Evolutionary conservation across 768 basidiomycete genomes (phyloP).

Genomic region (Lactifluus volemus): DNA sequence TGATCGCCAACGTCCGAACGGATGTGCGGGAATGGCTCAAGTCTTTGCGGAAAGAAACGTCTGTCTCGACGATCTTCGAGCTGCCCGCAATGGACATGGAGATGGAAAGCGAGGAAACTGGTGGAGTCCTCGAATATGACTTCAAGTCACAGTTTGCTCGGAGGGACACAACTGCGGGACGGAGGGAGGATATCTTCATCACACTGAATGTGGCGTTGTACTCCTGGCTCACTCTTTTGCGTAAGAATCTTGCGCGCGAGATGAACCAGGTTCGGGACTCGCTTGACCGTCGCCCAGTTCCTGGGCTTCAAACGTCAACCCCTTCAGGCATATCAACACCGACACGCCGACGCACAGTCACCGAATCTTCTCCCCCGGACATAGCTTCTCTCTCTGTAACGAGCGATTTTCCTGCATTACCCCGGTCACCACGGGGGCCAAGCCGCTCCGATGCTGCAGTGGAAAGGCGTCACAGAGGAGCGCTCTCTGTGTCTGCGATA

Average conservation of each 20-base stretch:
- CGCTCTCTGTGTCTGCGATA: conserved; percentile 8
- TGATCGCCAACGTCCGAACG: conserved; percentile 30
- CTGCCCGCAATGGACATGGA: conserved; percentile 75
- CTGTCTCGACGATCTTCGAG: conserved; percentile 69
- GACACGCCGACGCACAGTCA: conserved; percentile 17
- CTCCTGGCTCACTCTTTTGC: conserved; percentile 69
- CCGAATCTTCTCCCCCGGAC: conserved; percentile 7
- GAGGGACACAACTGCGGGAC: conserved; percentile 36
- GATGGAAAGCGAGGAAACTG: conserved; percentile 63
- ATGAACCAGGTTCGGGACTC: conserved; percentile 64
- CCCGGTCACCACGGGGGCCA: not conserved
- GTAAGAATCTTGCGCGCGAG: conserved; percentile 67
- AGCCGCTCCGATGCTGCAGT: not conserved
- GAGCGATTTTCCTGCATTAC: not conserved
- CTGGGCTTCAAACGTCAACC: conserved; percentile 13
- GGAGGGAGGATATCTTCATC: conserved; percentile 74
- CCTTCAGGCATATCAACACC: conserved; percentile 23
- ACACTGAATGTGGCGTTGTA: conserved; percentile 77
- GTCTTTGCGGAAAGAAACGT: conserved; percentile 48
- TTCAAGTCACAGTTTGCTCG: conserved; percentile 65
- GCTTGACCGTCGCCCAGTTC: conserved; percentile 39
- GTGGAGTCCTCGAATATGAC: conserved; percentile 49
- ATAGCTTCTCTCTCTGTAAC: not conserved
- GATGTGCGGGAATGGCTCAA: conserved; percentile 53
- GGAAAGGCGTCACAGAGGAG: conserved; percentile 6